These are phyloP conservation scores for Termitomyces sp. DNA, from an alignment of 768 basidiomycete species.

Conservation along the genomic window DNA sequence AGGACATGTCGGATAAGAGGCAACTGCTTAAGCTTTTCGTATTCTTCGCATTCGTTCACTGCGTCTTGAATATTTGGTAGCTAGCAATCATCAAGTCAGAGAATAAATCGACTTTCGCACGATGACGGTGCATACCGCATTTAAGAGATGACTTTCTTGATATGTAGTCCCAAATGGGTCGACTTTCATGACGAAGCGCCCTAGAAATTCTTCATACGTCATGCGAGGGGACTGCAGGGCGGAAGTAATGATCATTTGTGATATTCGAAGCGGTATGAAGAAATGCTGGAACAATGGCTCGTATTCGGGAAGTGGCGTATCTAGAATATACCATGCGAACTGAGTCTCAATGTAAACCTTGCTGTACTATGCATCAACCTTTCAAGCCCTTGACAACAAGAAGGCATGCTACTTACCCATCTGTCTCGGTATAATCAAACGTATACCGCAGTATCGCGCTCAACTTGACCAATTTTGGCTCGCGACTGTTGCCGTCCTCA, in stretches of 20 bases:
- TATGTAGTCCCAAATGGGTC: slow-evolving; percentile 31
- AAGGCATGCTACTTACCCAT: slow-evolving; percentile 39
- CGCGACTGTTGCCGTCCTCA: slow-evolving; percentile 15
- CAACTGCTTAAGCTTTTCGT: slow-evolving; percentile 13
- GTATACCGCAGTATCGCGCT: slow-evolving; percentile 40
- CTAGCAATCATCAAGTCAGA: slow-evolving; percentile 14
- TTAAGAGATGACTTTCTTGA: slow-evolving; percentile 25
- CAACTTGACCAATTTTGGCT: slow-evolving; percentile 36
- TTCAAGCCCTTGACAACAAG: not conserved
- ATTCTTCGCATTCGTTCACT: slow-evolving; percentile 18
- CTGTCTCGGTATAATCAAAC: slow-evolving; percentile 43
- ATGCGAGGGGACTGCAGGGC: slow-evolving; percentile 25
- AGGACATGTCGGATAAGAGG: slow-evolving; percentile 24
- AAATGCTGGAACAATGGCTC: slow-evolving; percentile 38
- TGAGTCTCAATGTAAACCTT: slow-evolving; percentile 62
- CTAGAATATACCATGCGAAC: slow-evolving; percentile 59
- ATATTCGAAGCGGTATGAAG: slow-evolving; percentile 42
- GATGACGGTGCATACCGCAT: slow-evolving; percentile 21
- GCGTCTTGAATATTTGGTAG: slow-evolving; percentile 24
- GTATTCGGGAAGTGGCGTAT: slow-evolving; percentile 42
- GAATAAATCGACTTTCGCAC: not conserved
- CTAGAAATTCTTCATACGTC: slow-evolving; percentile 29
- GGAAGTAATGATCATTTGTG: slow-evolving; percentile 40
- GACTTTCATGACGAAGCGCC: slow-evolving; percentile 23
- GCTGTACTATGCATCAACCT: slow-evolving; percentile 26